Percentiles rank a stretch among this genome's conserved stretches.
phyloP scores from a whole-genome alignment of 2,329 filamentous ascomycete genomes.

The Dothiorella sarmentorum region DNA sequence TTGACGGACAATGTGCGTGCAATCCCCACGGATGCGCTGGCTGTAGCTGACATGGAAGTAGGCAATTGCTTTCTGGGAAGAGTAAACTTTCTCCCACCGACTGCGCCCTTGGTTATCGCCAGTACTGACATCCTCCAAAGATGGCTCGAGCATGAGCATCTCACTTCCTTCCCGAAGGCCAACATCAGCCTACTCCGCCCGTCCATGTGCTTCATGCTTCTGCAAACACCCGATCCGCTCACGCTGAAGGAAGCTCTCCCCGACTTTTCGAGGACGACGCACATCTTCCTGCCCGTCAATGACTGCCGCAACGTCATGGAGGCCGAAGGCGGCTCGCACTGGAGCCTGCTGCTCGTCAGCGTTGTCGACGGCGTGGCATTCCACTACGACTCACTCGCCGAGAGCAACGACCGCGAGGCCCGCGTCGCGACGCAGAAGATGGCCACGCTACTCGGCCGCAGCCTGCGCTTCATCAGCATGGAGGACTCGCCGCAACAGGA shows the following conservation, averaged over 20 bases:
- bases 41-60: constrained; percentile 34
- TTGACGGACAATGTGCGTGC: constrained; percentile 82
- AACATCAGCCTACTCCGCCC: constrained; percentile 88
- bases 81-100: constrained; percentile 58
- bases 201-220: constrained; percentile 87
- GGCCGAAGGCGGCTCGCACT: constrained; percentile 90
- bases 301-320: constrained; percentile 75
- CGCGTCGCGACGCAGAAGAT: constrained; percentile 67
- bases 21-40: not conserved
- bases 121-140: constrained; percentile 34
- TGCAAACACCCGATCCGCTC: constrained; percentile 62
- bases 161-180: constrained; percentile 74
- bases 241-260: constrained; percentile 67
- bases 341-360: constrained; percentile 88
- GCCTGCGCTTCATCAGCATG: constrained; percentile 74
- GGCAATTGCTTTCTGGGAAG: constrained; percentile 98
- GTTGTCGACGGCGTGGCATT: constrained; percentile 88
- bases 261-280: constrained; percentile 74
- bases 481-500: constrained; percentile 86
- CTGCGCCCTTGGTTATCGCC: too few species aligned
- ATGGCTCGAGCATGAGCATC: constrained; percentile 85
- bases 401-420: constrained; percentile 68
- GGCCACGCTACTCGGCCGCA: constrained; percentile 61
- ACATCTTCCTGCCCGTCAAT: constrained; percentile 95
- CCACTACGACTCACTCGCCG: constrained; percentile 85